phyloP scores from a whole-genome alignment of 345 rosid species.

The Camelina neglecta region DNA sequence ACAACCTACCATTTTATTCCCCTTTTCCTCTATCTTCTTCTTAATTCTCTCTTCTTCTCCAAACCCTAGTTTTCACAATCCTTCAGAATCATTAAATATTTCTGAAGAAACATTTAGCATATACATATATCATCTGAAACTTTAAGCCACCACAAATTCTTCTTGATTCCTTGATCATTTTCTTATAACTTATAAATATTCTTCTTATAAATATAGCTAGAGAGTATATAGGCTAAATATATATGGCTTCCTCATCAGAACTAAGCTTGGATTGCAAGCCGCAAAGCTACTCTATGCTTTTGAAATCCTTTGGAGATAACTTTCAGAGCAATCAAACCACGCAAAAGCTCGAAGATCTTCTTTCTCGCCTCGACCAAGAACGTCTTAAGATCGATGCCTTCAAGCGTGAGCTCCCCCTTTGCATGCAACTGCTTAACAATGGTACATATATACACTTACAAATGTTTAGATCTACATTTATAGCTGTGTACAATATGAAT shows the following conservation, averaged over 20 bases:
- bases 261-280: constrained; percentile 85
- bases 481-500: neutral
- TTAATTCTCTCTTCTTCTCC: constrained; percentile 30
- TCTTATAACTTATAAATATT: neutral
- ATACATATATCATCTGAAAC: constrained; percentile 32
- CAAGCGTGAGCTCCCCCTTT: constrained; percentile 98
- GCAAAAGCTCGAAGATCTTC: constrained; percentile 85
- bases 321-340: constrained; percentile 55
- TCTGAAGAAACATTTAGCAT: constrained; percentile 22
- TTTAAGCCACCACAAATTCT: constrained; percentile 25
- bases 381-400: constrained; percentile 96
- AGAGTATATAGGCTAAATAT: constrained; percentile 27
- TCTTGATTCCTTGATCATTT: constrained; percentile 32
- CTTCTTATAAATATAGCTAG: constrained; percentile 12
- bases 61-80: constrained; percentile 44
- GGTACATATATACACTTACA: constrained; percentile 49
- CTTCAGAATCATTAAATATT: constrained; percentile 35
- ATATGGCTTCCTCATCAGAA: constrained; percentile 83
- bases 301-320: constrained; percentile 85
- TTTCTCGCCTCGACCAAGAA: constrained; percentile 86
- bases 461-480: constrained; percentile 18
- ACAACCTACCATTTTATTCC: constrained; percentile 45
- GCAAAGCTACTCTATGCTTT: constrained; percentile 81
- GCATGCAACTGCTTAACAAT: constrained; percentile 98
- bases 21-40: constrained; percentile 28